Base-by-base conservation (phyloP, 345 rosid species). In the Erysimum cheiranthoides region DNA sequence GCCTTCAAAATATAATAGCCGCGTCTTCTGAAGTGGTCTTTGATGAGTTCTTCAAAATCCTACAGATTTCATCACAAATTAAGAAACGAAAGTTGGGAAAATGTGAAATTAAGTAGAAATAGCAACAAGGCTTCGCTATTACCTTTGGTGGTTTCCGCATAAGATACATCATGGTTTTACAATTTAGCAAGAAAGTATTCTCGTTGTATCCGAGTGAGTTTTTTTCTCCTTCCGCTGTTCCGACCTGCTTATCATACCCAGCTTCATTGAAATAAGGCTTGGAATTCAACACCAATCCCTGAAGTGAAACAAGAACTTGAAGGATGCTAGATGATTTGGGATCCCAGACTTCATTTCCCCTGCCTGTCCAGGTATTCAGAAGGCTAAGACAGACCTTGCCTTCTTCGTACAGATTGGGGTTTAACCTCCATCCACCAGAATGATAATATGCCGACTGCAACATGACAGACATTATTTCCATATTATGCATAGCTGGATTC, bases 371-470 rank as follows among this genome's bases (percentile, higher is more conserved):
- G 40, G 99, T 96, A 79, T 91, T 96, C 46, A 96, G 80, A 74
- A 96, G 97, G 88, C 98, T 96, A 72, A 96, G 98, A 87, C 97
- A 96, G 73, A 96, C 96, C 82, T 91, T 96, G 51, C 99, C 98
- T 81, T 88, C 97, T 83, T 91, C 99, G 1, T 93, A 93, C 69
- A 93, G 69, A 86, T 96, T 96, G 0, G 99, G 99, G 75, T 96
- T 96, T 80, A 93, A 80, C 70, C 96, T 85, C 97, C 97, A 96
- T 70, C 99, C 98, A 70, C 99, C 97, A 61, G 99, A 96, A 83
- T 91, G 96, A 77, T 93, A 93, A 73, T 93, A 81, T 38, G 95
- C 98, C n/a, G 90, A 86, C 98, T 96, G 87, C 83, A 84, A 10
- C 16, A 86, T 69, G 25, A 62, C 74, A 77, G 56, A 49, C 32